Conservation (phyloP, 2,329 filamentous ascomycete species). For the Epichloe amarillans region DNA sequence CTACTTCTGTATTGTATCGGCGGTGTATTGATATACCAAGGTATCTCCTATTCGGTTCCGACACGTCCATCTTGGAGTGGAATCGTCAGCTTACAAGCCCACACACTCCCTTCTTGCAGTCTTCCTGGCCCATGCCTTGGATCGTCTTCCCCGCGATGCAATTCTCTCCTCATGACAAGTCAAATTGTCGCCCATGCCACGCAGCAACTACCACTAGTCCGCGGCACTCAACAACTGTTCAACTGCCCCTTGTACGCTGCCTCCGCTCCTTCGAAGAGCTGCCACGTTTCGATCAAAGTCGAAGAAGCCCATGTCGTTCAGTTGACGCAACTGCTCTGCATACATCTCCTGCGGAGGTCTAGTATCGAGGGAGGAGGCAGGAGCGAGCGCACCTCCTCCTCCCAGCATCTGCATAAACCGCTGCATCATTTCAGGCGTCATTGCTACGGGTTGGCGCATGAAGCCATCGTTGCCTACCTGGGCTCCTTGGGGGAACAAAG, state of each 20-base stretch:
- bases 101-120: not conserved
- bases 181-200: not conserved
- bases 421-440: slow-evolving; percentile 43
- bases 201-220: slow-evolving; percentile 7
- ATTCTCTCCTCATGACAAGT: not conserved
- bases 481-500: slow-evolving; percentile 39
- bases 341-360: slow-evolving; percentile 90
- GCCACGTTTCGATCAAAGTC: slow-evolving; percentile 91
- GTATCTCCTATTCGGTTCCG: not conserved
- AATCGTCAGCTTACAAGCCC: not conserved
- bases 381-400: slow-evolving; percentile 15
- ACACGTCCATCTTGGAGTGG: not conserved
- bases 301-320: slow-evolving; percentile 98
- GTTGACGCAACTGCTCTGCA: slow-evolving; percentile 73
- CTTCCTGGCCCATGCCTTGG: not conserved
- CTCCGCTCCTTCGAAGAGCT: slow-evolving; percentile 75
- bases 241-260: slow-evolving; percentile 85
- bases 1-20: not conserved
- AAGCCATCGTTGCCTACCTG: slow-evolving; percentile 12
- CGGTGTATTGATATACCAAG: not conserved
- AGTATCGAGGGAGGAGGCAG: slow-evolving; percentile 56
- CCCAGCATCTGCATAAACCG: slow-evolving; percentile 38
- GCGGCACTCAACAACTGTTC: slow-evolving; percentile 50
- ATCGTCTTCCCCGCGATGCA: not conserved
- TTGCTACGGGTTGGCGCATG: slow-evolving; percentile 26